Conservation (phyloP, 495 filamentous ascomycete genomes). For the Podospora conica region DNA sequence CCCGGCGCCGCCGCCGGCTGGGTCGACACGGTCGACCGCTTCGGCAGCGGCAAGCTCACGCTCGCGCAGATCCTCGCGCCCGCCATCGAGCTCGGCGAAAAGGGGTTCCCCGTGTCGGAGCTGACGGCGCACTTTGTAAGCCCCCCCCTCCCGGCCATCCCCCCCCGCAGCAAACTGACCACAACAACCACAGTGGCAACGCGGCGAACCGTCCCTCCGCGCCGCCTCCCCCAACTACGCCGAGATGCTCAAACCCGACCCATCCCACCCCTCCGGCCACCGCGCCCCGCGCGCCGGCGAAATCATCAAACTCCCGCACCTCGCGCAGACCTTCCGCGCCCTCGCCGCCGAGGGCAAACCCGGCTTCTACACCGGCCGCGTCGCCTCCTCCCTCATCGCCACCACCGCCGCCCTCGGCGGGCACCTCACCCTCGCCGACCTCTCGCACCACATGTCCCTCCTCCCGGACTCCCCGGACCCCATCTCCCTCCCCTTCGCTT, state of each 20-base stretch:
- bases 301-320: constrained; percentile 74
- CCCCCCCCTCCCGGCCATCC: constrained; percentile 4
- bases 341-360: constrained; percentile 76
- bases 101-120: constrained; percentile 85
- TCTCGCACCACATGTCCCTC: constrained; percentile 63
- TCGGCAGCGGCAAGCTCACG: constrained; percentile 80
- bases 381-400: constrained; percentile 74
- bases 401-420: constrained; percentile 72
- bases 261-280: constrained; percentile 53
- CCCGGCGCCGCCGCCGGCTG: constrained; percentile 92
- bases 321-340: constrained; percentile 75
- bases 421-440: constrained; percentile 70
- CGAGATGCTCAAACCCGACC: constrained; percentile 77
- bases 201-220: constrained; percentile 53
- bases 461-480: constrained; percentile 76
- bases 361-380: constrained; percentile 83
- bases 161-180: not conserved
- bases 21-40: constrained; percentile 84
- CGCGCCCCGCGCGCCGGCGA: constrained; percentile 77
- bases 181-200: constrained; percentile 55
- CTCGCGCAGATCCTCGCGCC: constrained; percentile 74
- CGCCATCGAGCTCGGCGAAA: constrained; percentile 79
- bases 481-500: constrained; percentile 68
- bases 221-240: constrained; percentile 71
- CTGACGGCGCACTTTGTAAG: constrained; percentile 65